Percentiles rank a stretch among this genome's conserved stretches.
Evolutionary conservation across 2,329 filamentous ascomycete genomes (phyloP).

Genomic region (Arthrinium phaeospermum): DNA sequence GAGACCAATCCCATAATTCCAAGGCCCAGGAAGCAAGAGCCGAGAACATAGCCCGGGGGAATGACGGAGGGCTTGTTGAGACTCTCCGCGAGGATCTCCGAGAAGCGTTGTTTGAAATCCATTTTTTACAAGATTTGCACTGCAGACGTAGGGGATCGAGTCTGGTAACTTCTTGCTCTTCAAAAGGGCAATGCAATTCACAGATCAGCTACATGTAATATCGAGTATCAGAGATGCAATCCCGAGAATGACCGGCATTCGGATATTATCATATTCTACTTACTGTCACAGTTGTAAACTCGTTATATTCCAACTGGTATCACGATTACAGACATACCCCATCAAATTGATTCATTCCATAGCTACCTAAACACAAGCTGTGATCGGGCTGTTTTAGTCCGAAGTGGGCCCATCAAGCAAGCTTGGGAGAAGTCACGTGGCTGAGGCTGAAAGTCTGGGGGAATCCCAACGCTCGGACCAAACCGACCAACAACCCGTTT

Average conservation of each 20-base stretch:
- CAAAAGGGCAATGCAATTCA: not conserved
- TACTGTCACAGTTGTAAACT: not conserved
- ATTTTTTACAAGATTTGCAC: not conserved
- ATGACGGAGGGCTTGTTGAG: slow-evolving; percentile 3
- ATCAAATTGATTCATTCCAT: not conserved
- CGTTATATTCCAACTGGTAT: not conserved
- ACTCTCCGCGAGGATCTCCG: slow-evolving; percentile 4
- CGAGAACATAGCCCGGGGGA: not conserved
- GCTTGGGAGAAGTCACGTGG: not conserved
- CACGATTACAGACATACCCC: too few species aligned
- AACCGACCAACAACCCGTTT: not conserved
- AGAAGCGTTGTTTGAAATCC: not conserved
- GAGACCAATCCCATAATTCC: not conserved
- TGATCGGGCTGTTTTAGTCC: not conserved
- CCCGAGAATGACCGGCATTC: not conserved
- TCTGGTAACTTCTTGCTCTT: not conserved
- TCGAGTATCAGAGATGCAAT: not conserved
- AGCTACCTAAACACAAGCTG: not conserved
- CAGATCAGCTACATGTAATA: not conserved
- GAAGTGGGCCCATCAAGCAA: not conserved
- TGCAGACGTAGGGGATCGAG: not conserved
- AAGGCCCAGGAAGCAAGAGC: not conserved
- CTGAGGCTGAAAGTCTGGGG: slow-evolving; percentile 10
- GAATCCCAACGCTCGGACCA: slow-evolving; percentile 2
- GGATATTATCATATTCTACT: not conserved